Base-by-base conservation (phyloP, 169 alveolate species). In the Babesia microti region DNA sequence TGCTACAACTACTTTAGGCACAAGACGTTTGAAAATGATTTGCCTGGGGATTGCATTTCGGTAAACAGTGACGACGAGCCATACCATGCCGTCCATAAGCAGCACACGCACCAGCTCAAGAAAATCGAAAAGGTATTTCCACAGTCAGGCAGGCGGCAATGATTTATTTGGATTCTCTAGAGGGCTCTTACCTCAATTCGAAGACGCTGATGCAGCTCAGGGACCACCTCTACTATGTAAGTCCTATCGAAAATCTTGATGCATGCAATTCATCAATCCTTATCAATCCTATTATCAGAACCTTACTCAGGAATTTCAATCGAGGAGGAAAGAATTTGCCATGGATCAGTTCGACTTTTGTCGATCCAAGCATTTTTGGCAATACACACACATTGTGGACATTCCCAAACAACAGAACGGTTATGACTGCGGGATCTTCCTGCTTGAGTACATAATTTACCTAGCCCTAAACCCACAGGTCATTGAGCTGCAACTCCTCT, bases 351-450 rank as follows among this genome's bases (percentile, higher is more conserved):
- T 68, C 51, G 45, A 68, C 57, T 41, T 68, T 60, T 15, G 23
- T 35, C 4, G 45, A 41, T 33, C 61, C 58, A 11, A 43, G 41
- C 22, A 28, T 59, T 23, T 26, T 19, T 51, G 61, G 61, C 59
- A 51, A 9, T 18, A 6, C 9, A 37, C 22, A 41, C 2, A 21
- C 4, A 29, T 28, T 11, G 32, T 22, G 14, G 53, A 36, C 22
- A 45, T 49, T 23, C 79, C 79, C 1, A 49, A 54, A 17, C 79
- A 68, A 42, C 46, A 60, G 22, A 68, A 68, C 26, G 72, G 71
- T 0, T 55, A 68, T 39, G 79, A 68, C 34, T 68, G 79, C 30
- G 79, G 79, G 3, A 55, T 68, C 22, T 68, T 59, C 46, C 54
- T 68, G 22, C 50, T 68, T 26, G 68, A 68, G 18, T 68, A 59